Evolutionary conservation across 257 asterid genomes (phyloP), one percentile per base, ranked within the genome.

Genomic region (Jacaranda mimosifolia): DNA sequence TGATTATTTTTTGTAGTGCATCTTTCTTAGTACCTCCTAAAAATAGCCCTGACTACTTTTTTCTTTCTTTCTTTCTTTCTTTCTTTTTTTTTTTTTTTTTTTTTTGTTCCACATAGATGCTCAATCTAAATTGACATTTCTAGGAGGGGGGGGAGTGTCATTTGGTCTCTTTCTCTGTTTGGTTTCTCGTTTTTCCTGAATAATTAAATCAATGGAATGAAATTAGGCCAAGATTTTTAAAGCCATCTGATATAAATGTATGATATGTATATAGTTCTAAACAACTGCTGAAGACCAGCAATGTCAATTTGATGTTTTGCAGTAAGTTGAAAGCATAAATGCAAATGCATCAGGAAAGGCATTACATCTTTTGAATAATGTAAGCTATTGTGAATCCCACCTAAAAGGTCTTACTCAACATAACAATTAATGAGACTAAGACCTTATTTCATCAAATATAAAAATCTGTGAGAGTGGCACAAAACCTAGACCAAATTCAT

Each of bases 391-490:
- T 45, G 26, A 45, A 26, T 40, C 26, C 62, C 72, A 79, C 70
- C 74, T 64, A 69, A 5, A 43, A 49, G 66, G 9, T 40, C 51
- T 39, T 7, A 56, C 4, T 3, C 15, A 26, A 26, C 35, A 43
- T 43, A 62, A 13, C n/a, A n/a, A n/a, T 53, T 17, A 73, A 17
- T 9, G 80, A 60, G 36, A 65, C 40, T 40, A 58, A 42, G 26
- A 68, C 72, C 85, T 32, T 9, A 77, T 77, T 60, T 77, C 74
- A 75, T 63, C 77, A 36, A 38, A 65, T 35, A 58, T 13, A 56
- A 75, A 9, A 63, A 68, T 70, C 63, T 10, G 62, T 8, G 64
- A 38, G 8, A 49, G 46, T 36, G 42, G 21, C 10, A 68, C 68
- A 58, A 72, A 55, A 18, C 68, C 57, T 3, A 72, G 65, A 56